Evolutionary conservation across 208 protist species (phyloP).

Genomic region (Giardia duodenalis): DNA sequence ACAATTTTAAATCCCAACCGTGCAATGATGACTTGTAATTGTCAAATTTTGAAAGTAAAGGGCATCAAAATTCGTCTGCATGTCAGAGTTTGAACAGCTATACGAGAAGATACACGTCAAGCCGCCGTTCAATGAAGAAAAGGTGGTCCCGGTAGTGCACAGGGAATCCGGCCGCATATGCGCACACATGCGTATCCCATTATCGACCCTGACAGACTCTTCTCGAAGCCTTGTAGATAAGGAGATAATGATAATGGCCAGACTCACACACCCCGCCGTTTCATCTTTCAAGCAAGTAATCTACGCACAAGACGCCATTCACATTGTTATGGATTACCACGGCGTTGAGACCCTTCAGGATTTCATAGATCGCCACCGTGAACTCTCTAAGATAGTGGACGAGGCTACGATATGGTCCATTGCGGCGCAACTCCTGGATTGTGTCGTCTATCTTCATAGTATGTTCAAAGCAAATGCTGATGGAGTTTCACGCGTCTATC

Average conservation of each 20-base stretch:
- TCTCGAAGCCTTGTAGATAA: no score
- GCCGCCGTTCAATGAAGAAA: no score
- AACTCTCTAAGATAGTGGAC: neutral
- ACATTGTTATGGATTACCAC: neutral
- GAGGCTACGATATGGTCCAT: neutral
- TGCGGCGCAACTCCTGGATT: neutral
- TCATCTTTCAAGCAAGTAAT: neutral
- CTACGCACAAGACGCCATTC: neutral
- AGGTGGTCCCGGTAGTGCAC: no score
- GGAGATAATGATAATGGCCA: neutral
- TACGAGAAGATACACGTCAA: no score
- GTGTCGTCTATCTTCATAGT: neutral
- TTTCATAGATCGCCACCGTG: neutral
- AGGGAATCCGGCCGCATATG: no score
- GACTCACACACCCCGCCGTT: neutral
- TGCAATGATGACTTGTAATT: no score
- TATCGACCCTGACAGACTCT: no score
- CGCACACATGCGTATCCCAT: no score
- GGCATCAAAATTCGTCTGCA: no score
- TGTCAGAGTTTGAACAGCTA: no score
- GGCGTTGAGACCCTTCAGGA: neutral
- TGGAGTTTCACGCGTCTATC: neutral
- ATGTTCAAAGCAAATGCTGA: slow-evolving; percentile 1
- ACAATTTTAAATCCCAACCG: no score
- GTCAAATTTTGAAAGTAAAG: no score